Conservation (phyloP, 345 rosid genomes). For the Aegle marmelos region DNA sequence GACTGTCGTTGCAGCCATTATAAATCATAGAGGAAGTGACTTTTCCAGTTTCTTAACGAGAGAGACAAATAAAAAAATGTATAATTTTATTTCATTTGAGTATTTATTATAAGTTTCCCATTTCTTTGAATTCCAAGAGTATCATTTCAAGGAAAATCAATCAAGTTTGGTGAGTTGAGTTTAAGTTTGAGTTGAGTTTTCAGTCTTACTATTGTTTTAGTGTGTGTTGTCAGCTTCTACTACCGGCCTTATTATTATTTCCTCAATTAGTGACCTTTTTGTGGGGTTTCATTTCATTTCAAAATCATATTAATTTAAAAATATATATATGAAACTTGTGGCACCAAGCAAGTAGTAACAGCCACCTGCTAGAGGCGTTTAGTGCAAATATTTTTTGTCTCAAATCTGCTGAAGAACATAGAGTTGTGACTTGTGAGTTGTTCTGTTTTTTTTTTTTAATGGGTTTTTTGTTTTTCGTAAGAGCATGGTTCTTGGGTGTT, state of each 20-base stretch:
- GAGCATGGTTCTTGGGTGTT: slow-evolving; percentile 24
- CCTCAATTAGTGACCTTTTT: slow-evolving; percentile 11
- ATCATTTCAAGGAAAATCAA: slow-evolving; percentile 1
- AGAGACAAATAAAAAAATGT: neutral
- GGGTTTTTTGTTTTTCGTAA: neutral
- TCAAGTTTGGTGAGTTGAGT: slow-evolving; percentile 27
- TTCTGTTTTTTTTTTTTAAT: slow-evolving; percentile 9
- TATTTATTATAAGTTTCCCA: neutral
- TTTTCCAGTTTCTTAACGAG: neutral
- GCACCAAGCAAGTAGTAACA: neutral
- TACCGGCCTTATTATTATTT: slow-evolving; percentile 11
- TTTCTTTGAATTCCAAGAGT: slow-evolving; percentile 19
- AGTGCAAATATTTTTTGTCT: slow-evolving; percentile 2
- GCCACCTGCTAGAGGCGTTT: neutral
- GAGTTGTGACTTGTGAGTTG: neutral
- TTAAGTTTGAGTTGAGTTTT: neutral
- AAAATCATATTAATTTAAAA: neutral
- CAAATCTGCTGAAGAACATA: slow-evolving; percentile 9
- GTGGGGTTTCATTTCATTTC: slow-evolving; percentile 2
- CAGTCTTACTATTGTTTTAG: slow-evolving; percentile 18
- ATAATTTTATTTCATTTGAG: too few relatives aligned
- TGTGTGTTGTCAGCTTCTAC: slow-evolving; percentile 25
- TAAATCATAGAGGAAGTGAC: slow-evolving; percentile 7
- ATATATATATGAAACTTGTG: neutral
- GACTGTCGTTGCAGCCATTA: slow-evolving; percentile 22